Conservation (phyloP, 768 basidiomycete genomes). For the Tulasnella calospora region DNA sequence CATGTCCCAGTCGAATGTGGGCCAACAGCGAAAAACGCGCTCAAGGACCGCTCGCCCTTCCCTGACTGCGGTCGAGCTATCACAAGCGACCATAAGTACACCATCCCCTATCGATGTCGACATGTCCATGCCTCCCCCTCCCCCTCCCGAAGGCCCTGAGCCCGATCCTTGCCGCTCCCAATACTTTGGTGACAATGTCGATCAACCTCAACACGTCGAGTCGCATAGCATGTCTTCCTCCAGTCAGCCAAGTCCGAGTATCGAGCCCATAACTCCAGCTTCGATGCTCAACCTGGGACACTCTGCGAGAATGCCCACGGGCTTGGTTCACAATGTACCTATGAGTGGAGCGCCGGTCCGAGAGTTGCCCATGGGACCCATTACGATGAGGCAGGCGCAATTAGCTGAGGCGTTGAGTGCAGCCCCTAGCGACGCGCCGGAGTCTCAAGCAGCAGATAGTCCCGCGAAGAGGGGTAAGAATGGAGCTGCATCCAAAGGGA, state of each 20-base stretch:
- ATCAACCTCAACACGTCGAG: neutral
- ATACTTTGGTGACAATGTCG: neutral
- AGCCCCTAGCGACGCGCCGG: neutral
- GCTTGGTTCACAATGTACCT: conserved; percentile 34
- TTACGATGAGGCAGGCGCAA: conserved; percentile 10
- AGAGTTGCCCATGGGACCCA: conserved; percentile 8
- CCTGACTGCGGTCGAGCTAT: neutral
- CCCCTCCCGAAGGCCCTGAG: conserved; percentile 42
- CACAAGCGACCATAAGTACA: conserved; percentile 12
- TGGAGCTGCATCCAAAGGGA: neutral
- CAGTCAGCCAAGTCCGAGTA: conserved; percentile 40
- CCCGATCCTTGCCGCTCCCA: conserved; percentile 13
- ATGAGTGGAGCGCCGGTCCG: neutral
- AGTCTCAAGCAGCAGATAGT: neutral
- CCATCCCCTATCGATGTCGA: conserved; percentile 63
- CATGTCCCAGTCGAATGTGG: neutral
- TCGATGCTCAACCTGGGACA: conserved; percentile 86
- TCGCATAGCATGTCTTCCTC: neutral
- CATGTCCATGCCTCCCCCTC: conserved; percentile 77
- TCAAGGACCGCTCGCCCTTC: neutral
- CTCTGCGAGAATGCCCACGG: conserved; percentile 47
- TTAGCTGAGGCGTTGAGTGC: conserved; percentile 4
- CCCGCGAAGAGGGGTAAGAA: neutral
- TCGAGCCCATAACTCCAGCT: conserved; percentile 77
- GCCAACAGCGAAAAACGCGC: neutral